Evolutionary conservation across 2,329 filamentous ascomycete species (phyloP).

Genomic region (Chalaropsis thielavioides): DNA sequence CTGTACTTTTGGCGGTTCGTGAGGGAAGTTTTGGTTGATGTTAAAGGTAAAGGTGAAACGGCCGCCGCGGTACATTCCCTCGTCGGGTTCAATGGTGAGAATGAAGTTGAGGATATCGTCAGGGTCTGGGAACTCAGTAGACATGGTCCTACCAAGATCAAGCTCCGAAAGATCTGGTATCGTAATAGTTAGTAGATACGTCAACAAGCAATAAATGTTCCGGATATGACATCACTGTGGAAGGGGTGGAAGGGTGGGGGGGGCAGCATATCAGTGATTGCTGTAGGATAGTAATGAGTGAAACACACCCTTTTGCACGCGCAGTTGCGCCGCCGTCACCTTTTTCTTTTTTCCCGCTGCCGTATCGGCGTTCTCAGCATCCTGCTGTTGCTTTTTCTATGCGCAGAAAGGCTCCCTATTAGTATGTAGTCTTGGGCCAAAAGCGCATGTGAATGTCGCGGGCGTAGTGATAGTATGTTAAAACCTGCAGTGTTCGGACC

Average conservation of each 20-base stretch:
- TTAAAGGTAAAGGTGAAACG: slow-evolving; percentile 79
- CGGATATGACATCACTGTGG: not conserved
- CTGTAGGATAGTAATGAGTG: not conserved
- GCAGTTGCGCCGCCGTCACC: slow-evolving; percentile 87
- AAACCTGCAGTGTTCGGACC: slow-evolving; percentile 18
- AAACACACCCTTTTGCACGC: slow-evolving; percentile 76
- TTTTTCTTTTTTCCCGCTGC: slow-evolving; percentile 87
- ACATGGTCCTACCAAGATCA: slow-evolving; percentile 65
- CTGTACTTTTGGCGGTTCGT: slow-evolving; percentile 93
- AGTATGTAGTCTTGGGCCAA: not conserved
- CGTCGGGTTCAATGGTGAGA: slow-evolving; percentile 70
- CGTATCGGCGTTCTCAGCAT: slow-evolving; percentile 70
- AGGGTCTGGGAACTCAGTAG: slow-evolving; percentile 63
- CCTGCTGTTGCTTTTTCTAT: slow-evolving; percentile 94
- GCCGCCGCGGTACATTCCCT: slow-evolving; percentile 77
- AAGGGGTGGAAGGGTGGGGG: not conserved
- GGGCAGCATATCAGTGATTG: not conserved
- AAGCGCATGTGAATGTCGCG: not conserved
- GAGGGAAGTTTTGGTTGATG: slow-evolving; percentile 90
- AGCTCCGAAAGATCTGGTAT: slow-evolving; percentile 62
- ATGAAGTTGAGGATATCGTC: slow-evolving; percentile 78
- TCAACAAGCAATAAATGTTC: not conserved
- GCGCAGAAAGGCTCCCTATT: not conserved
- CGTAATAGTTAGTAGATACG: not conserved
- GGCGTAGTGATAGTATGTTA: slow-evolving; percentile 18